A percentile compares a stretch with the other conserved stretches of the same genome.
These are phyloP conservation scores for Neonectria punicea DNA, from an alignment of 2,329 filamentous ascomycete species.

Conservation along the genomic window DNA sequence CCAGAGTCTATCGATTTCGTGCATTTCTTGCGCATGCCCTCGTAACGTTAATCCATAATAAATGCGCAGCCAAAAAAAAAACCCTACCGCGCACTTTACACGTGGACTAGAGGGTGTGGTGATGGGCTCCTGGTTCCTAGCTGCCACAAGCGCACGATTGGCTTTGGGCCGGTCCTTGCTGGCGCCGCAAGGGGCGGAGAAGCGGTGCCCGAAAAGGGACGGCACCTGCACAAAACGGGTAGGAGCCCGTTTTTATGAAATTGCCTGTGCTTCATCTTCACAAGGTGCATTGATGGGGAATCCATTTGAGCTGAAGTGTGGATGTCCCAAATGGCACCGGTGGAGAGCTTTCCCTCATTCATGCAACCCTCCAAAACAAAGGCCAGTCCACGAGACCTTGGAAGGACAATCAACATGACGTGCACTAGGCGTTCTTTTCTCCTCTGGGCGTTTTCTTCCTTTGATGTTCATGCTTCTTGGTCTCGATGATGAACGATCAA, in stretches of 20 bases:
- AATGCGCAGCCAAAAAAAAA: not conserved
- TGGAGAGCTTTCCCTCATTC: slow-evolving; percentile 16
- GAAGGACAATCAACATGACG: slow-evolving; percentile 24
- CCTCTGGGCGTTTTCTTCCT: slow-evolving; percentile 11
- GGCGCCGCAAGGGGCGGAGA: slow-evolving; percentile 24
- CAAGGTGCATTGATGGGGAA: slow-evolving; percentile 19
- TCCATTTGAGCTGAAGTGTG: slow-evolving; percentile 8
- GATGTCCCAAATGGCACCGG: not conserved
- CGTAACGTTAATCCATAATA: not conserved
- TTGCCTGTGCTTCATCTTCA: slow-evolving; percentile 15
- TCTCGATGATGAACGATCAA: not conserved
- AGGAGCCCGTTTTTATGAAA: slow-evolving; percentile 21
- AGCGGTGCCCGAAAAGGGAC: slow-evolving; percentile 21
- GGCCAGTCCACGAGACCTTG: slow-evolving; percentile 7
- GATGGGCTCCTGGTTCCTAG: slow-evolving; percentile 8
- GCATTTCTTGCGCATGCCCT: slow-evolving; percentile 3
- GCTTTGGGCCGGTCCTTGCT: slow-evolving; percentile 15
- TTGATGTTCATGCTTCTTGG: slow-evolving; percentile 10
- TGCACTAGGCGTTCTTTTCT: slow-evolving; percentile 19
- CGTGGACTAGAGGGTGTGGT: slow-evolving; percentile 14
- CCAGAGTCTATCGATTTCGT: slow-evolving; percentile 4
- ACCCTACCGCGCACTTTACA: slow-evolving; percentile 1
- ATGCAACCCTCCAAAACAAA: slow-evolving; percentile 23
- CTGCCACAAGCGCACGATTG: slow-evolving; percentile 13
- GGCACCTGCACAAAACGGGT: slow-evolving; percentile 21